Conservation (phyloP, 2,329 filamentous ascomycete species). For the Daldinia sp. region DNA sequence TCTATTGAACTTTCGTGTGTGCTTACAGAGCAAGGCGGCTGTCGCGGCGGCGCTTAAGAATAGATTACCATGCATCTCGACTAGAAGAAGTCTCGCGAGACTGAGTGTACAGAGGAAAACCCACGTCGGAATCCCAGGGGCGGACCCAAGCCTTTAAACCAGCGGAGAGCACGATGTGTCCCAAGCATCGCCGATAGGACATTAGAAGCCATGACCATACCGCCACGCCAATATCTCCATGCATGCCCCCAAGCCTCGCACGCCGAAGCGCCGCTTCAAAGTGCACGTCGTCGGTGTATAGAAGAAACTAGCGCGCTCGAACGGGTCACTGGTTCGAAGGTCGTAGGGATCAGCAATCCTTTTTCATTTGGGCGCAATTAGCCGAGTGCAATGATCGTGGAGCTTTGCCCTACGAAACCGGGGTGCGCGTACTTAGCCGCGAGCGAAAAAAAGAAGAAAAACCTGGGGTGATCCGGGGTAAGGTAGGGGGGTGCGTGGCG, state of each 20-base stretch:
- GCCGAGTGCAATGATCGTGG: slow-evolving; percentile 24
- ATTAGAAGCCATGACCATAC: not conserved
- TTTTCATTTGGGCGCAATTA: slow-evolving; percentile 33
- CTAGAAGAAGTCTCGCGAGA: slow-evolving; percentile 17
- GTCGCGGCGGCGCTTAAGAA: slow-evolving; percentile 27
- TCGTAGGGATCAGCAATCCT: slow-evolving; percentile 14
- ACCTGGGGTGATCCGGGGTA: slow-evolving; percentile 30
- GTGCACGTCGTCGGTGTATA: slow-evolving; percentile 9
- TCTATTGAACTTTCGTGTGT: not conserved
- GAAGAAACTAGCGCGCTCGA: slow-evolving; percentile 17
- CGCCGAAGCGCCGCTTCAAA: slow-evolving; percentile 30
- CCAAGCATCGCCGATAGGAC: not conserved
- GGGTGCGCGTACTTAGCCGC: slow-evolving; percentile 34
- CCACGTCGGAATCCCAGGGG: not conserved
- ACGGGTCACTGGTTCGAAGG: slow-evolving; percentile 1
- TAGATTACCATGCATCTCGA: slow-evolving; percentile 28
- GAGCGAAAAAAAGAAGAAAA: too few relatives aligned
- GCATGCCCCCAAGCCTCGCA: slow-evolving; percentile 21
- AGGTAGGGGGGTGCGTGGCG: slow-evolving; percentile 7
- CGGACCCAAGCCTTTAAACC: slow-evolving; percentile 20
- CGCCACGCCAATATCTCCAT: slow-evolving; percentile 7
- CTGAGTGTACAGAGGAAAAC: not conserved
- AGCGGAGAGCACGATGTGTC: not conserved
- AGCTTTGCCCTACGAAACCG: slow-evolving; percentile 9
- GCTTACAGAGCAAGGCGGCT: slow-evolving; percentile 33